Conservation (phyloP, 208 protist species). For the Strigomonas culicis region DNA sequence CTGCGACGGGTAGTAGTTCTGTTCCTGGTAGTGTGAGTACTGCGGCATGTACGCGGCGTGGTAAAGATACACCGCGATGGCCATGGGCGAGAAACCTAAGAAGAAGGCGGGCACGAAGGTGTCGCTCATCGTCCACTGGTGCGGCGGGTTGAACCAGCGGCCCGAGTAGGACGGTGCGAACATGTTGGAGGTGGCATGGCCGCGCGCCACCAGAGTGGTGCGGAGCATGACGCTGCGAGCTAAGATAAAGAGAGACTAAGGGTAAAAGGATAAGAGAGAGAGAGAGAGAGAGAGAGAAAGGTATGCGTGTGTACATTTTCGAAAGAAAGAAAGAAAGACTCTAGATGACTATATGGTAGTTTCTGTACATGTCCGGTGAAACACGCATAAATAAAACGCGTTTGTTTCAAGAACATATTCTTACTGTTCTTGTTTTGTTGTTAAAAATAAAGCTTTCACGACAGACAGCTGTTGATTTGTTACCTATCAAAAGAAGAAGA, state of each 20-base stretch:
- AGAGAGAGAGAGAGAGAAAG: neutral
- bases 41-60: constrained; percentile 87
- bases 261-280: neutral
- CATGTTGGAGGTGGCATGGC: constrained; percentile 86
- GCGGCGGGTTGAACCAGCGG: constrained; percentile 90
- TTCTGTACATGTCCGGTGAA: no score
- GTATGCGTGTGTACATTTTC: no score
- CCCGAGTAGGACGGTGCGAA: constrained; percentile 86
- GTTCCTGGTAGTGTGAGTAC: constrained; percentile 89
- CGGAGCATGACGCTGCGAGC: constrained; percentile 57
- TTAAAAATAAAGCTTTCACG: no score
- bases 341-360: no score
- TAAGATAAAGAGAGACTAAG: neutral
- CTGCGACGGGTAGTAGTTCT: constrained; percentile 89
- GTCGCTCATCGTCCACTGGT: constrained; percentile 91
- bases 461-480: no score
- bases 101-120: constrained; percentile 84
- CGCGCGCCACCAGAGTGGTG: constrained; percentile 44
- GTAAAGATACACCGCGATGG: constrained; percentile 77
- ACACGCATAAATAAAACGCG: no score
- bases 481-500: no score
- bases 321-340: no score
- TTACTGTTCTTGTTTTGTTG: no score
- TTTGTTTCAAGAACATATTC: no score
- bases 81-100: constrained; percentile 78